Conservation (phyloP, 768 basidiomycete species). For the Pilatotrama ljubarskyi region DNA sequence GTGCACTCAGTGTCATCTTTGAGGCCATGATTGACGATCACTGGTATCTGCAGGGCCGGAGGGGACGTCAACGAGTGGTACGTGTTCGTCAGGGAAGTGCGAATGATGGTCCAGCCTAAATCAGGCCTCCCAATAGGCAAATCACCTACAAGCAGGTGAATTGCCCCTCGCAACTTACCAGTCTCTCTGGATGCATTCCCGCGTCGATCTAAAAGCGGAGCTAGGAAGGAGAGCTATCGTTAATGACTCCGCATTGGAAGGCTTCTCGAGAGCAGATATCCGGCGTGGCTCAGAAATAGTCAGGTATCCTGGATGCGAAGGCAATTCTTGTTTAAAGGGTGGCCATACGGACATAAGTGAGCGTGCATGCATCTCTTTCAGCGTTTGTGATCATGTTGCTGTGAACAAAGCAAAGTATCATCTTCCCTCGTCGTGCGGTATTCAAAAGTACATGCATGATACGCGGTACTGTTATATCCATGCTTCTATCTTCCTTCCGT, state of each 20-base stretch:
- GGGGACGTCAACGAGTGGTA: slow-evolving; percentile 19
- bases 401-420: background rate
- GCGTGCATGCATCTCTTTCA: no score
- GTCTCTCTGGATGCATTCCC: slow-evolving; percentile 23
- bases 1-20: background rate
- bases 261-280: no score
- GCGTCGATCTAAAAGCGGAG: slow-evolving; percentile 7
- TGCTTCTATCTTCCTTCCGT: background rate
- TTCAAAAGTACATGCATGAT: background rate
- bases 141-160: slow-evolving; percentile 25
- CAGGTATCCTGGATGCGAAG: no score
- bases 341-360: no score
- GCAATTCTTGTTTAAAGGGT: no score
- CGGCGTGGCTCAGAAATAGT: no score
- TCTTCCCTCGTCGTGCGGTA: background rate
- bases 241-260: no score
- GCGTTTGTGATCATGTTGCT: background rate
- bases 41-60: background rate
- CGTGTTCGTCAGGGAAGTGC: background rate
- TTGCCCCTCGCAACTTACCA: slow-evolving; percentile 26
- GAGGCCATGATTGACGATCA: background rate
- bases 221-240: no score
- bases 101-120: background rate
- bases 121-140: background rate
- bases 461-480: background rate